Evolutionary conservation across 2,329 filamentous ascomycete genomes (phyloP).

Genomic region (Aspergillus carbonarius): DNA sequence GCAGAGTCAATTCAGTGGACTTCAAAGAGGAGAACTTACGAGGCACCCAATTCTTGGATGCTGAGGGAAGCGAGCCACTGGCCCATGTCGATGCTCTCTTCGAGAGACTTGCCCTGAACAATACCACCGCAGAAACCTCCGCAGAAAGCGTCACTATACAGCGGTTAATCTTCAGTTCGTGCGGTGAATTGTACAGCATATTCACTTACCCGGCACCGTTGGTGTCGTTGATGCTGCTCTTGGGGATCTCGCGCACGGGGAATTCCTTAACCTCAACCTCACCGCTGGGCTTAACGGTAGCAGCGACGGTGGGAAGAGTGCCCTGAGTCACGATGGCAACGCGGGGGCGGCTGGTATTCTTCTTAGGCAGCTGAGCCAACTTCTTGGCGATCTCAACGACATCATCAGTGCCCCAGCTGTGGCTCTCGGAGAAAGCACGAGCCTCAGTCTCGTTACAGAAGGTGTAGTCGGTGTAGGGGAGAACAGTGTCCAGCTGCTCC

Average conservation of each 20-base stretch:
- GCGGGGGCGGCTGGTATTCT: slow-evolving; percentile 79
- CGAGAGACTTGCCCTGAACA: slow-evolving; percentile 77
- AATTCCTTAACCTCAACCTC: slow-evolving; percentile 69
- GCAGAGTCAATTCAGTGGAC: neutral
- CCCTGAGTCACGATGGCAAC: slow-evolving; percentile 93
- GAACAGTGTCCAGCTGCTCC: slow-evolving; percentile 80
- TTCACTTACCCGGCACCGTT: slow-evolving; percentile 74
- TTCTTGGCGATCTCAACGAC: slow-evolving; percentile 81
- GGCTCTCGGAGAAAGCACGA: slow-evolving; percentile 78
- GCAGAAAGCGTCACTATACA: slow-evolving; percentile 79
- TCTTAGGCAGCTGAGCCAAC: slow-evolving; percentile 87
- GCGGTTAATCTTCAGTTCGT: slow-evolving; percentile 13
- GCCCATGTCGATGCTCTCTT: slow-evolving; percentile 80
- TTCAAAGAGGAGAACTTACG: slow-evolving; percentile 65
- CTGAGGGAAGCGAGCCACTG: slow-evolving; percentile 94
- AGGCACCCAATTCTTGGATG: slow-evolving; percentile 93
- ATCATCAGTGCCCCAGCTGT: slow-evolving; percentile 71
- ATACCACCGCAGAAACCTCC: slow-evolving; percentile 90
- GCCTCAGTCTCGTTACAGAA: slow-evolving; percentile 98
- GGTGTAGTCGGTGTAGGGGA: slow-evolving; percentile 92
- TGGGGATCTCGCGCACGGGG: slow-evolving; percentile 75
- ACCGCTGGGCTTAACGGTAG: slow-evolving; percentile 66
- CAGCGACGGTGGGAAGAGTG: slow-evolving; percentile 84
- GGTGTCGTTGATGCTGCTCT: slow-evolving; percentile 85
- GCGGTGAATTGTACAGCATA: too few species aligned